A percentile compares a stretch with the other conserved stretches of the same genome.
Evolutionary conservation across 306 rosid species (phyloP).

Genomic region (Mimosa pudica): DNA sequence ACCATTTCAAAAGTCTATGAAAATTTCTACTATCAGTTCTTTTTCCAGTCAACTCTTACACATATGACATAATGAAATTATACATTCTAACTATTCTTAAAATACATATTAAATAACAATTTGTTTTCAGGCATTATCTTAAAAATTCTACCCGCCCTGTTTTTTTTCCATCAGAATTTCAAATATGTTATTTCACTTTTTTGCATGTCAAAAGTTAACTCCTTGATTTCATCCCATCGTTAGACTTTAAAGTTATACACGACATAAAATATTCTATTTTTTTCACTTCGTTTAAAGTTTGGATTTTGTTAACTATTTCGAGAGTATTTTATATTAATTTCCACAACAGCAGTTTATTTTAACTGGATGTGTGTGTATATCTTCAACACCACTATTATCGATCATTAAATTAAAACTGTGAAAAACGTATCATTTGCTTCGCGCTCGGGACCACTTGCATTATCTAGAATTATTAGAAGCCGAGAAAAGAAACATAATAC

Average conservation of each 20-base stretch:
- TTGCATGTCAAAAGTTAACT: background rate
- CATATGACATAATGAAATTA: too few relatives aligned
- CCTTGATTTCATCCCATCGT: background rate
- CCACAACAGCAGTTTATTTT: background rate
- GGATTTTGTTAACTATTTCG: background rate
- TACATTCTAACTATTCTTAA: too few relatives aligned
- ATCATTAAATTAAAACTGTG: background rate
- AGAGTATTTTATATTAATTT: background rate
- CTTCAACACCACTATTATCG: background rate
- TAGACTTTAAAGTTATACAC: background rate
- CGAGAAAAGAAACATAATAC: slow-evolving; percentile 37
- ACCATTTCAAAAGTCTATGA: background rate
- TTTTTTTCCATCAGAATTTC: background rate
- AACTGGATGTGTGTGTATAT: too few relatives aligned
- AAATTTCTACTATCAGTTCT: background rate
- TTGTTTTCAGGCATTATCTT: background rate
- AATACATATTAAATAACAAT: too few relatives aligned
- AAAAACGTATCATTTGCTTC: background rate
- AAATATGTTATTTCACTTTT: background rate
- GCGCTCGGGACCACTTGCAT: slow-evolving; percentile 6
- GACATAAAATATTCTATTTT: background rate
- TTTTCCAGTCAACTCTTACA: background rate
- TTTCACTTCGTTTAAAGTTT: background rate
- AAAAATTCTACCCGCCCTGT: background rate
- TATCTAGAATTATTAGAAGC: slow-evolving; percentile 27